A percentile compares a stretch with the other conserved stretches of the same genome.
phyloP scores from a whole-genome alignment of 169 alveolate species.

The Eimeria maxima region DNA sequence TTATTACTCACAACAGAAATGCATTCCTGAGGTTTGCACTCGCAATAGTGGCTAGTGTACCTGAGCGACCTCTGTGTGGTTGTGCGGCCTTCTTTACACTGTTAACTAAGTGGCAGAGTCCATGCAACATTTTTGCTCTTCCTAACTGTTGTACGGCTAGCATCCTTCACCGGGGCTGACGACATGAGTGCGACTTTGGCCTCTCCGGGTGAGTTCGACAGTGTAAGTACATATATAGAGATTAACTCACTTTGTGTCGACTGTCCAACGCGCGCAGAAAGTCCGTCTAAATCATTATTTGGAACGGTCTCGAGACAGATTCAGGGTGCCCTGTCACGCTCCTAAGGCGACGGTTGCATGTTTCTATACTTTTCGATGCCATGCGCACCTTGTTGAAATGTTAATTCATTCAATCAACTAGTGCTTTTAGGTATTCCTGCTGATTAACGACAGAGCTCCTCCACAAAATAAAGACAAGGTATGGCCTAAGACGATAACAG shows the following conservation, averaged over 20 bases:
- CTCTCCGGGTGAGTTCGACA: neutral
- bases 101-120: neutral
- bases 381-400: neutral
- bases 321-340: neutral
- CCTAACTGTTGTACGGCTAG: neutral
- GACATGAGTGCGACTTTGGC: neutral
- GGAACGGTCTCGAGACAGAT: neutral
- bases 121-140: neutral
- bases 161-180: neutral
- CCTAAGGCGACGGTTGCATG: neutral
- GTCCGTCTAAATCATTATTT: conserved; percentile 12
- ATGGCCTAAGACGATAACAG: neutral
- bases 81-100: neutral
- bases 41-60: neutral
- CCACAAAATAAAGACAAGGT: neutral
- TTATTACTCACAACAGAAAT: neutral
- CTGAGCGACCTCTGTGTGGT: neutral
- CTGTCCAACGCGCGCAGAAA: neutral
- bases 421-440: neutral
- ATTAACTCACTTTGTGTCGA: neutral
- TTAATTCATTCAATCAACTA: neutral
- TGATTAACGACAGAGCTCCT: neutral
- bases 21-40: neutral
- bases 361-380: neutral
- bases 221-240: neutral